Base-by-base conservation (phyloP, 2,329 filamentous ascomycete genomes). In the Trichoderma sp. region DNA sequence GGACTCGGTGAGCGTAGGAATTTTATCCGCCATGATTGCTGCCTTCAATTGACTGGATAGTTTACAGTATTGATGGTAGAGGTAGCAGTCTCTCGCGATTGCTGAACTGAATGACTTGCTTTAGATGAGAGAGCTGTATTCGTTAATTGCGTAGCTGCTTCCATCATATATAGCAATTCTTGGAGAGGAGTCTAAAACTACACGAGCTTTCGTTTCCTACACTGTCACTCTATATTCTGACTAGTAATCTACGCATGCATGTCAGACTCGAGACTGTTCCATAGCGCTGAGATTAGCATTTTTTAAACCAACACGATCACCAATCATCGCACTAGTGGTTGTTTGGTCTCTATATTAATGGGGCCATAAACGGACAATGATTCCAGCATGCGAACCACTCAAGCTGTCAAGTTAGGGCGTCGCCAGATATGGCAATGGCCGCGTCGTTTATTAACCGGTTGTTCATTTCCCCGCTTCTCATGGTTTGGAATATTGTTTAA, bases 11-110 rank as follows among this genome's bases (percentile, higher is more conserved):
- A 70, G 39, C 3, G 57, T 70, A 6, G 68, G 57, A 43, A 70
- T 21, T 5, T 70, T 70, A 12, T 70, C 68, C 4, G 68, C 58
- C 68, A 70, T 70, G 43, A 15, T 28, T 67, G 11, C 2, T 53
- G 11, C 14, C 7, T 53, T 3, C 21, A 24, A 21, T 24, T 21
- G 11, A 14, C n/a, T 24, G 3, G 21, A 0, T 3, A 24, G 24
- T 21, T 1, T 51, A 24, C 24, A 12, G n/a, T 24, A 51, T 11
- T 51, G n/a, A 0, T 6, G 4, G 47, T 51, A 51, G n/a, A 51
- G 9, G n/a, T 51, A 21, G 6, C 5, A 14, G n/a, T 51, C n/a
- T 51, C n/a, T 51, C 11, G 21, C 0, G 11, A 24, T 24, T 24
- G 21, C 47, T 24, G 11, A 24, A 5, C 7, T 53, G 47, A 24